Percentiles rank a stretch among this genome's conserved stretches.
phyloP scores from a whole-genome alignment of 2,329 filamentous ascomycete species.

The Penicillium verrucosum region DNA sequence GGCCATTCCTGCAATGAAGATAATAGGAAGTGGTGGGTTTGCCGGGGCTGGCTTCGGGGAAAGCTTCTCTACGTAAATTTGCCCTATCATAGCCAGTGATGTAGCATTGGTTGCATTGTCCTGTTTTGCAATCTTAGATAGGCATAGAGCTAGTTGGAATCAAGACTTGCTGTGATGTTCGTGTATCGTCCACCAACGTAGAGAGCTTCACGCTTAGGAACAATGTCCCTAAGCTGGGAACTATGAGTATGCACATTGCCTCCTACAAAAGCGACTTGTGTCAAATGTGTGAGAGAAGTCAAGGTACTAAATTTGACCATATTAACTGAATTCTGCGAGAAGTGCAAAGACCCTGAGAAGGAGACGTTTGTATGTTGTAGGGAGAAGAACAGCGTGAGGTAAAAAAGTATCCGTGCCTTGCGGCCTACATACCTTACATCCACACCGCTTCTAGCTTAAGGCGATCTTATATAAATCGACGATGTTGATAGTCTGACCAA shows the following conservation, averaged over 20 bases:
- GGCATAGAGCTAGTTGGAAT: not conserved
- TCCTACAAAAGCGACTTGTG: not conserved
- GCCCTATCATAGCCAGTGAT: not conserved
- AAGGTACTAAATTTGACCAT: not conserved
- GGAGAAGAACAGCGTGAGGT: not conserved
- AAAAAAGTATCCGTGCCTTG: too few relatives aligned
- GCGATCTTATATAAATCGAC: not conserved
- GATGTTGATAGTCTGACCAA: not conserved
- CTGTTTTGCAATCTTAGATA: not conserved
- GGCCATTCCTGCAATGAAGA: not conserved
- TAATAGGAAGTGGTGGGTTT: conserved; percentile 1
- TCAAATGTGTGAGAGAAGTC: not conserved
- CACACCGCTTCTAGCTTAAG: too few relatives aligned
- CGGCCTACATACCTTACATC: too few relatives aligned
- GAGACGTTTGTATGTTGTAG: not conserved
- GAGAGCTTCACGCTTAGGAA: conserved; percentile 1
- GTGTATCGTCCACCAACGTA: conserved; percentile 2
- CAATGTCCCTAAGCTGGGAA: not conserved
- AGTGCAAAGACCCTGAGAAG: not conserved
- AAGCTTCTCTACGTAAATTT: conserved; percentile 3
- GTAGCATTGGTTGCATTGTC: not conserved
- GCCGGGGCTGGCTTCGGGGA: not conserved
- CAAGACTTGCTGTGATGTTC: not conserved
- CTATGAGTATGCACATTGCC: conserved; percentile 1
- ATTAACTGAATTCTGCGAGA: not conserved